Evolutionary conservation across 345 rosid species (phyloP).

Genomic region (Syzygium aqueum): DNA sequence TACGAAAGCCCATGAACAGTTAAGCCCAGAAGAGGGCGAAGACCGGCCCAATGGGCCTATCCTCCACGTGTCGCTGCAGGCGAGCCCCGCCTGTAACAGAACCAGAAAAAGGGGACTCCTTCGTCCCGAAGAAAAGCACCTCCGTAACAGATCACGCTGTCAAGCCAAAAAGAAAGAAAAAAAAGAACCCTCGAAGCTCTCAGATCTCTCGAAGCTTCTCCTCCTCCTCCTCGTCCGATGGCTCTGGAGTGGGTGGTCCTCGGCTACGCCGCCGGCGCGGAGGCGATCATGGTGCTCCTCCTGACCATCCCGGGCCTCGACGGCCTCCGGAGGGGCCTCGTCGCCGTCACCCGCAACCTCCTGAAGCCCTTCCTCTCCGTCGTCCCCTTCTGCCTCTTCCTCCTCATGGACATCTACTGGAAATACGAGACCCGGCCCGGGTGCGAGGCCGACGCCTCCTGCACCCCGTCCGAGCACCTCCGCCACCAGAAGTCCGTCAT

Average conservation of each 20-base stretch:
- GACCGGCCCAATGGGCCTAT: neutral
- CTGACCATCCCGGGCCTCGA: conserved; percentile 81
- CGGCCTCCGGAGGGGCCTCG: conserved; percentile 57
- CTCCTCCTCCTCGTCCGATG: conserved; percentile 10
- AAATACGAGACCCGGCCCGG: conserved; percentile 77
- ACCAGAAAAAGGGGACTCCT: neutral
- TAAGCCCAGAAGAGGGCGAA: neutral
- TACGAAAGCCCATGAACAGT: neutral
- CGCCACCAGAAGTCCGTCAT: conserved; percentile 91
- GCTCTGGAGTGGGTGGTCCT: conserved; percentile 95
- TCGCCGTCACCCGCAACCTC: conserved; percentile 81
- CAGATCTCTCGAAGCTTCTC: neutral
- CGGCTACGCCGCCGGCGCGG: conserved; percentile 83
- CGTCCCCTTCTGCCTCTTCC: conserved; percentile 83
- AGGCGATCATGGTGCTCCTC: conserved; percentile 81
- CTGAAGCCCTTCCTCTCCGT: conserved; percentile 80
- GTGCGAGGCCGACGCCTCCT: conserved; percentile 53
- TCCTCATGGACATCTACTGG: conserved; percentile 89
- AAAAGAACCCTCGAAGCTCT: neutral
- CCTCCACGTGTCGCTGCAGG: neutral
- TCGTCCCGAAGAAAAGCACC: neutral
- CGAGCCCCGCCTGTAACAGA: neutral
- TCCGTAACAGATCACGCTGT: neutral
- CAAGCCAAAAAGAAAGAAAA: neutral
- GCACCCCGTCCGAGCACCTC: conserved; percentile 69